A percentile compares a stretch with the other conserved stretches of the same genome.
phyloP scores from a whole-genome alignment of 176 grass and related monocot genomes.

The Oryza meyeriana region DNA sequence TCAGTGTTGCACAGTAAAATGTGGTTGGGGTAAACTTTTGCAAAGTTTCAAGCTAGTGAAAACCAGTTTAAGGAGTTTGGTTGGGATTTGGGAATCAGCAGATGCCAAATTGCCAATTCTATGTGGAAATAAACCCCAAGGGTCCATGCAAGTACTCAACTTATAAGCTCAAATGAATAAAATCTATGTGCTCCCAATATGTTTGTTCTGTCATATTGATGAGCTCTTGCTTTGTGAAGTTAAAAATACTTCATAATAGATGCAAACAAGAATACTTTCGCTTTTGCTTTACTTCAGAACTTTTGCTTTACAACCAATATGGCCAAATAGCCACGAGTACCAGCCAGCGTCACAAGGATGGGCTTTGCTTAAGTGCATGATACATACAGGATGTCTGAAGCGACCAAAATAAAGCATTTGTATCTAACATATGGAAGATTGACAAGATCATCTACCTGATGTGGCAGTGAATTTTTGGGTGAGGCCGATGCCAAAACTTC shows the following conservation, averaged over 20 bases:
- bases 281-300: neutral
- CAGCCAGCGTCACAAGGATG: no score
- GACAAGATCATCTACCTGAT: neutral
- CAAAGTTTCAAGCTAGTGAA: neutral
- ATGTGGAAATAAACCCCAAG: neutral
- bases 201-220: no score
- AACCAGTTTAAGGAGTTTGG: neutral
- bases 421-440: neutral
- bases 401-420: no score
- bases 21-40: neutral
- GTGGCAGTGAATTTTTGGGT: neutral
- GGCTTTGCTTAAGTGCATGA: no score
- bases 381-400: no score
- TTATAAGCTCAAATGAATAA: neutral
- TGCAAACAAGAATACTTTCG: neutral
- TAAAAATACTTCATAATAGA: neutral
- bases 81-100: neutral
- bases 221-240: no score
- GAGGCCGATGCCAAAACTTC: neutral
- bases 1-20: neutral
- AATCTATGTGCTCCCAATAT: no score
- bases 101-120: neutral
- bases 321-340: no score
- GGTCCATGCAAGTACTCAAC: no score
- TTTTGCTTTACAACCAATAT: neutral